phyloP scores from a whole-genome alignment of 2,329 filamentous ascomycete genomes.

The Beauveria asiatica region DNA sequence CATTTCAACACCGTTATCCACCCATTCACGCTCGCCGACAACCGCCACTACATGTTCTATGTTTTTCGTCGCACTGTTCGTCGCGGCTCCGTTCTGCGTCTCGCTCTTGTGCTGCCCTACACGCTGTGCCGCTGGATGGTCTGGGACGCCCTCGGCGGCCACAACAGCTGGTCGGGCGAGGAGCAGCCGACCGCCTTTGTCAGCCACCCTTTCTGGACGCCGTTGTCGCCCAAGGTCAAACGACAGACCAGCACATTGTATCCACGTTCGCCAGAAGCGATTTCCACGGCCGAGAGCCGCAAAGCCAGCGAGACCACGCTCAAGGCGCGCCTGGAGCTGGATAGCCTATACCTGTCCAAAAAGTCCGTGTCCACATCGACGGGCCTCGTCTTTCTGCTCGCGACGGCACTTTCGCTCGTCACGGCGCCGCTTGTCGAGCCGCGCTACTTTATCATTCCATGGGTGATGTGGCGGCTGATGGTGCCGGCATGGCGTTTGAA shows the following conservation, averaged over 20 bases:
- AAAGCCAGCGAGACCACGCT: slow-evolving; percentile 11
- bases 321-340: slow-evolving; percentile 16
- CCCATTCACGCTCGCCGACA: slow-evolving; percentile 92
- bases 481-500: slow-evolving; percentile 44
- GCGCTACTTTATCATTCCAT: slow-evolving; percentile 90
- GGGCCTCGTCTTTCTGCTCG: slow-evolving; percentile 50
- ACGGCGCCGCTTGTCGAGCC: slow-evolving; percentile 92
- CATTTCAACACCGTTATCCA: slow-evolving; percentile 88
- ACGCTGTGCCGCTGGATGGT: slow-evolving; percentile 59
- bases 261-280: slow-evolving; percentile 4
- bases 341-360: slow-evolving; percentile 20
- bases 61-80: slow-evolving; percentile 78
- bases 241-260: background rate
- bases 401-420: slow-evolving; percentile 69
- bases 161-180: slow-evolving; percentile 15
- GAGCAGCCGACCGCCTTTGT: slow-evolving; percentile 15
- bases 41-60: slow-evolving; percentile 96
- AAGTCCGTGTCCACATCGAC: slow-evolving; percentile 39
- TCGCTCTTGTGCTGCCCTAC: slow-evolving; percentile 62
- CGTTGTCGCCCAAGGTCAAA: background rate
- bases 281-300: background rate
- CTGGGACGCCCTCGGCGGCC: slow-evolving; percentile 53
- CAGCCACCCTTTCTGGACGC: slow-evolving; percentile 22
- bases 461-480: slow-evolving; percentile 84
- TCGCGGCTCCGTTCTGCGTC: slow-evolving; percentile 53